Conservation (phyloP, 306 rosid genomes). For the Inga laurina region DNA sequence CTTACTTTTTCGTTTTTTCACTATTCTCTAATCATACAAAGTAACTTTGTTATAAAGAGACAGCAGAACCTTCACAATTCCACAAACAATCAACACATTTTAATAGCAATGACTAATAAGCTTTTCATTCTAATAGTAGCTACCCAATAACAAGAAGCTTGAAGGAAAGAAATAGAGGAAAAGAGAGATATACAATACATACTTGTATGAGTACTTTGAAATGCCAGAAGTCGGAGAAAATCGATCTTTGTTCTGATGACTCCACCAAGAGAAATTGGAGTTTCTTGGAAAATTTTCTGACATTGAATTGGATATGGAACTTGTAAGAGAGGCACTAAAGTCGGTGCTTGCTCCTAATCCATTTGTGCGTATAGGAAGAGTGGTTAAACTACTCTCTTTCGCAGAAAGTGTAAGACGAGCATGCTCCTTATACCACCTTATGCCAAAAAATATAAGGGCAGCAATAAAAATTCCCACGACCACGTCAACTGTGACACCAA, state of each 20-base stretch:
- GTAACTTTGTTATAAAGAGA: constrained; percentile 3
- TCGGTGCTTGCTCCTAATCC: constrained; percentile 72
- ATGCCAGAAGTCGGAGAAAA: constrained; percentile 74
- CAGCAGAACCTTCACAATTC: constrained; percentile 9
- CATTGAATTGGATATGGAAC: constrained; percentile 44
- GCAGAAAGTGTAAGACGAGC: constrained; percentile 51
- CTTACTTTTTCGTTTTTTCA: constrained; percentile 21
- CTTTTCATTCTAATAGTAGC: constrained; percentile 5
- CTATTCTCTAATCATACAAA: not conserved
- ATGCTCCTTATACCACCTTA: constrained; percentile 77
- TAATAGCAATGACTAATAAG: not conserved
- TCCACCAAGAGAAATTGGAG: constrained; percentile 61
- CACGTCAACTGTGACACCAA: constrained; percentile 79
- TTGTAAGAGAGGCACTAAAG: constrained; percentile 69
- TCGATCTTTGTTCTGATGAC: constrained; percentile 57
- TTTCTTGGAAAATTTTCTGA: constrained; percentile 49
- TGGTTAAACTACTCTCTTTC: constrained; percentile 58
- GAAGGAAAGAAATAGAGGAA: not conserved
- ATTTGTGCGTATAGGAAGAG: constrained; percentile 79
- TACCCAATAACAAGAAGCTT: constrained; percentile 20
- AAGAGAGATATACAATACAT: constrained; percentile 35
- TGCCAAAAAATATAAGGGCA: constrained; percentile 60
- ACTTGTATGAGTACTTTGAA: constrained; percentile 83
- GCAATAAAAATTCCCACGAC: constrained; percentile 80
- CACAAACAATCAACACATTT: constrained; percentile 40